Evolutionary conservation across 306 rosid species (phyloP).

Genomic region (Vigna hirtella): DNA sequence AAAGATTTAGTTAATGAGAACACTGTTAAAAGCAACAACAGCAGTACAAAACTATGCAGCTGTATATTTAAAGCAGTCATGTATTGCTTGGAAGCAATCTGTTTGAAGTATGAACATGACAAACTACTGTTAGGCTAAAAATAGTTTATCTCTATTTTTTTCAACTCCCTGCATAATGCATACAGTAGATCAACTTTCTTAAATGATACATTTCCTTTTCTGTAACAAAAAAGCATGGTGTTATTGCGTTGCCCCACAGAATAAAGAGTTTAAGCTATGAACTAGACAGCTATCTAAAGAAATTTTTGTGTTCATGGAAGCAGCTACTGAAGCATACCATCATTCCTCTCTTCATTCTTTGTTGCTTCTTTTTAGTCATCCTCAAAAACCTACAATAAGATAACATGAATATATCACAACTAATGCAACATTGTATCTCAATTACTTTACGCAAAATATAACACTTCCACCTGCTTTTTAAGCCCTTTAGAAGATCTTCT

Average conservation of each 20-base stretch:
- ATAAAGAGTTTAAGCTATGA: conserved; percentile 3
- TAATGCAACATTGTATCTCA: conserved; percentile 7
- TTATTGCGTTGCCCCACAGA: background rate
- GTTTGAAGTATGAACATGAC: conserved; percentile 2
- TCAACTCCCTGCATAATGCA: background rate
- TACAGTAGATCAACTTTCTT: background rate
- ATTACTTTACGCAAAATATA: conserved; percentile 9
- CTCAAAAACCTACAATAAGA: conserved; percentile 57
- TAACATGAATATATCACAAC: conserved; percentile 10
- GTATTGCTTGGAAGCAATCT: background rate
- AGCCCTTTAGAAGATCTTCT: conserved; percentile 70
- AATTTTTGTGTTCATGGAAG: conserved; percentile 35
- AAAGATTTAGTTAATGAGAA: background rate
- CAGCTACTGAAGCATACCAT: conserved; percentile 57
- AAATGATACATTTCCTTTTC: background rate
- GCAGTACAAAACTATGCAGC: background rate
- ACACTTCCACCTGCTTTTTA: conserved; percentile 66
- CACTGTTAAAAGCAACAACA: background rate
- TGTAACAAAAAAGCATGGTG: conserved; percentile 2
- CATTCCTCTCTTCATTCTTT: conserved; percentile 63
- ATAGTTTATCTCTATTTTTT: background rate
- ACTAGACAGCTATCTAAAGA: conserved; percentile 5
- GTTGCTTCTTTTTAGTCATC: conserved; percentile 71
- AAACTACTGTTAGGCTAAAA: background rate
- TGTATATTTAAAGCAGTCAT: background rate